Evolutionary conservation across 805 yeast genomes (phyloP), one percentile per base, ranked within the genome.

Genomic region (Wickerhamomyces silvicola): DNA sequence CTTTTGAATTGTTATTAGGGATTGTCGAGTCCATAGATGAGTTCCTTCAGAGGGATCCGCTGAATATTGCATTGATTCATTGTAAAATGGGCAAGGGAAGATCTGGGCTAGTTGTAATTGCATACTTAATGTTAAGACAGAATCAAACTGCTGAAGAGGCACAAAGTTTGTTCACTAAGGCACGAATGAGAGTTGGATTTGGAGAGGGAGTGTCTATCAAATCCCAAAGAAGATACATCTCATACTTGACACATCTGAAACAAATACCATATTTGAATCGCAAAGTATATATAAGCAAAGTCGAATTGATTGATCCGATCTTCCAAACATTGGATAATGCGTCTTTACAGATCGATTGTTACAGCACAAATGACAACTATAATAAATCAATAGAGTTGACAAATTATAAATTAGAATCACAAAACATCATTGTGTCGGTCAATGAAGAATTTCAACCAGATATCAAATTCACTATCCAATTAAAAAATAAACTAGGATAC

Each of bases 71-170:
- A 0, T 66, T 83, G 1, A 54, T 90, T 7, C 97, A 90, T 52
- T 90, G 97, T 52, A 78, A 81, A 48, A 83, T 84, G 42, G 97
- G 97, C 0, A 87, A 86, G 56, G 97, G 97, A 1, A 62, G 97
- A 18, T 79, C 95, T 0, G 97, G 97, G 0, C 68, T 87, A 2
- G 57, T 85, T 2, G 71, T 72, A 6, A 74, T 83, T 38, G 84
- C 87, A 0, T 81, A 75, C 48, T 54, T 88, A 39, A 78, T 87
- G 72, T 65, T 63, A 31, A 51, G 56, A 31, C 52, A 54, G 21
- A 57, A 57, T 3, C 33, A 63, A 33, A 38, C 64, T 0, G 59
- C 68, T 10, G 54, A 59, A 2, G 65, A 61, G 13, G 83, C 87
- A 2, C 62, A 71, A 25, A 54, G 53, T 0, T 36, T 64, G 7